phyloP scores from a whole-genome alignment of 176 grass and related monocot species.

The Aegilops umbellulata region DNA sequence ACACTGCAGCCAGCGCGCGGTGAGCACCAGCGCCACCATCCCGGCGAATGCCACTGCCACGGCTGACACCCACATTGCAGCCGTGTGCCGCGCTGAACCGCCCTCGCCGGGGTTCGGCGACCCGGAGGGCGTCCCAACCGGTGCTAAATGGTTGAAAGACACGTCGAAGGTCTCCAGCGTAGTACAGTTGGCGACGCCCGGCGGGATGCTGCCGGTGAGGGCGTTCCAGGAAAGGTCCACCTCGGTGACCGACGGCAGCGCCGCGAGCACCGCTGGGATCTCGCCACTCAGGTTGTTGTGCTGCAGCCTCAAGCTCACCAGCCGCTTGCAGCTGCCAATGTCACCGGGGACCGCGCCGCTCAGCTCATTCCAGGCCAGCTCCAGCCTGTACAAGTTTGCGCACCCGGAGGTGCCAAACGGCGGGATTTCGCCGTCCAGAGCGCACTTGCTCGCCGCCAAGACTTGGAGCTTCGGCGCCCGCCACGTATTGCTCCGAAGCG shows the following conservation, averaged over 20 bases:
- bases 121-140: constrained; percentile 19
- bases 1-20: constrained; percentile 60
- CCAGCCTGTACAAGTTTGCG: constrained; percentile 70
- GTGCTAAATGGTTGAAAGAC: constrained; percentile 60
- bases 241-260: constrained; percentile 84
- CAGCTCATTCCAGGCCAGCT: constrained; percentile 63
- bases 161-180: constrained; percentile 86
- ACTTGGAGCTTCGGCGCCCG: constrained; percentile 61
- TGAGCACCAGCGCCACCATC: constrained; percentile 53
- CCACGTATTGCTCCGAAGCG: constrained; percentile 53
- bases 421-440: constrained; percentile 47
- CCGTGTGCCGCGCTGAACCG: background rate
- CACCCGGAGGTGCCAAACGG: constrained; percentile 58
- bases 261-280: constrained; percentile 59
- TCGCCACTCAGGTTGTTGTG: constrained; percentile 59
- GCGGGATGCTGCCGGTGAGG: constrained; percentile 63
- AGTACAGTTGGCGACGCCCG: constrained; percentile 65
- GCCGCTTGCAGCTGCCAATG: constrained; percentile 50
- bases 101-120: background rate
- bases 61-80: constrained; percentile 61
- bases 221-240: constrained; percentile 79
- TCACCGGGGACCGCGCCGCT: constrained; percentile 55
- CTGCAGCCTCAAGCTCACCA: constrained; percentile 76
- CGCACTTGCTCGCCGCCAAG: constrained; percentile 55
- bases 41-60: constrained; percentile 60